These are phyloP conservation scores for Scedosporium minutisporum DNA, from an alignment of 2,329 filamentous ascomycete genomes.

Conservation along the genomic window DNA sequence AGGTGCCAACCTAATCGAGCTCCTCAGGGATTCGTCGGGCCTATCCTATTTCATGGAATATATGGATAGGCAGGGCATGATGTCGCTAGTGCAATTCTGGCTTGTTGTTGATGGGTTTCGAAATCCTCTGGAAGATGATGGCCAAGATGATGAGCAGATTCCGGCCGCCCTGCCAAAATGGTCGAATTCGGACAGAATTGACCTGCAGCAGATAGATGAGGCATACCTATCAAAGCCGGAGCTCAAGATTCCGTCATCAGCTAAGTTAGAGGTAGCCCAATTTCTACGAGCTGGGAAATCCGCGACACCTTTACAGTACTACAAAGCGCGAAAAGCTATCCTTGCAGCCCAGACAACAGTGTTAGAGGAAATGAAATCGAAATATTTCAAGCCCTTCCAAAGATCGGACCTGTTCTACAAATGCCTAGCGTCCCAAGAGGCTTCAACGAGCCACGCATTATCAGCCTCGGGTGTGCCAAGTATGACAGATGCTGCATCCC, in stretches of 20 bases:
- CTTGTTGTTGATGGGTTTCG: constrained; percentile 94
- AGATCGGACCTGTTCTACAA: constrained; percentile 94
- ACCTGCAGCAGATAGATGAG: constrained; percentile 85
- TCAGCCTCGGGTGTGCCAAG: constrained; percentile 12
- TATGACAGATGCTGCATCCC: not conserved
- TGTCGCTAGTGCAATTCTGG: constrained; percentile 95
- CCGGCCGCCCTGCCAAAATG: constrained; percentile 57
- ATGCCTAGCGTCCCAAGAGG: constrained; percentile 81
- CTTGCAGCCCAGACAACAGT: constrained; percentile 73
- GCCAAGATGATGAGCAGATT: constrained; percentile 46
- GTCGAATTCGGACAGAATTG: constrained; percentile 74
- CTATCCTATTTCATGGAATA: constrained; percentile 99
- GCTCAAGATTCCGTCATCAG: constrained; percentile 63
- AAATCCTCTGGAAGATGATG: constrained; percentile 79
- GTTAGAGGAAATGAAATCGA: constrained; percentile 73
- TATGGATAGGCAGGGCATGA: constrained; percentile 84
- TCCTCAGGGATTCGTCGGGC: constrained; percentile 82
- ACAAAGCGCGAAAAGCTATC: constrained; percentile 70
- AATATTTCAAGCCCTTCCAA: constrained; percentile 77
- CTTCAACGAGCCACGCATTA: constrained; percentile 28
- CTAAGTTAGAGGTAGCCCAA: constrained; percentile 58
- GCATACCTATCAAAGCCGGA: constrained; percentile 78
- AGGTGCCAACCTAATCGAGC: constrained; percentile 67
- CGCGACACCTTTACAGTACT: constrained; percentile 74
- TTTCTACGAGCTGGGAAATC: constrained; percentile 71